Evolutionary conservation across 352 stramenopile species (phyloP).

Genomic region (Chrysophaeum taylorii): DNA sequence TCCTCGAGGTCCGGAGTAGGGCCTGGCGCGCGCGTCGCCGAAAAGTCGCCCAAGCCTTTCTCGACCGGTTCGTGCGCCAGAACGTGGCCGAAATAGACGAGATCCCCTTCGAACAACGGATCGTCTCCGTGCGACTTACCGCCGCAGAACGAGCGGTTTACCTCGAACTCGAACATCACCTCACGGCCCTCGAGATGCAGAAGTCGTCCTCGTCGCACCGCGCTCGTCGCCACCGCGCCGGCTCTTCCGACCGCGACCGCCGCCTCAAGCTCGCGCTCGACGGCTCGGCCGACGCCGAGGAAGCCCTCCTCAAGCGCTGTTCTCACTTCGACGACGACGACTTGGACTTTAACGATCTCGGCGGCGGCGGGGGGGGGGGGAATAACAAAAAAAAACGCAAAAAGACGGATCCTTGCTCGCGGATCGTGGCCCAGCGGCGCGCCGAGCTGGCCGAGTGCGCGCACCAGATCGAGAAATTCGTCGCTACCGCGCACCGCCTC

Average conservation of each 20-base stretch:
- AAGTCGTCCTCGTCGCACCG: slow-evolving; percentile 20
- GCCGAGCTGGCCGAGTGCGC: slow-evolving; percentile 26
- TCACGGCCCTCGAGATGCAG: slow-evolving; percentile 33
- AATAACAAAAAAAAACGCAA: too few relatives aligned
- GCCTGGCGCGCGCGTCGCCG: slow-evolving; percentile 32
- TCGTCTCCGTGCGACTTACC: slow-evolving; percentile 19
- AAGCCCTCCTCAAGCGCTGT: slow-evolving; percentile 34
- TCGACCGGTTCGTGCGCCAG: slow-evolving; percentile 31
- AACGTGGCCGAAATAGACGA: slow-evolving; percentile 38
- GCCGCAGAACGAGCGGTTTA: slow-evolving; percentile 33
- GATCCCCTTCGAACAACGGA: slow-evolving; percentile 29
- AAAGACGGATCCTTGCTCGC: too few relatives aligned
- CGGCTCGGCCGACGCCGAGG: slow-evolving; percentile 23
- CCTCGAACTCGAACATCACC: slow-evolving; percentile 33
- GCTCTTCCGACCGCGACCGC: slow-evolving; percentile 29
- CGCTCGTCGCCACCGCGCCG: not conserved
- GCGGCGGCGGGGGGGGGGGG: slow-evolving; percentile 20
- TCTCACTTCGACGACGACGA: slow-evolving; percentile 23
- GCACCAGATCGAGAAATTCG: slow-evolving; percentile 14
- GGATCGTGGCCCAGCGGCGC: slow-evolving; percentile 26
- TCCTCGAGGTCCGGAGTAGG: slow-evolving; percentile 24
- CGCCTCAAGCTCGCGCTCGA: slow-evolving; percentile 27
- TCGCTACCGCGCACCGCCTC: slow-evolving; percentile 18
- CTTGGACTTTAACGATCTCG: not conserved
- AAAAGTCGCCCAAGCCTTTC: slow-evolving; percentile 26